Evolutionary conservation across 192 early-diverging fungal species (phyloP).

Genomic region (Podochytrium sp.): DNA sequence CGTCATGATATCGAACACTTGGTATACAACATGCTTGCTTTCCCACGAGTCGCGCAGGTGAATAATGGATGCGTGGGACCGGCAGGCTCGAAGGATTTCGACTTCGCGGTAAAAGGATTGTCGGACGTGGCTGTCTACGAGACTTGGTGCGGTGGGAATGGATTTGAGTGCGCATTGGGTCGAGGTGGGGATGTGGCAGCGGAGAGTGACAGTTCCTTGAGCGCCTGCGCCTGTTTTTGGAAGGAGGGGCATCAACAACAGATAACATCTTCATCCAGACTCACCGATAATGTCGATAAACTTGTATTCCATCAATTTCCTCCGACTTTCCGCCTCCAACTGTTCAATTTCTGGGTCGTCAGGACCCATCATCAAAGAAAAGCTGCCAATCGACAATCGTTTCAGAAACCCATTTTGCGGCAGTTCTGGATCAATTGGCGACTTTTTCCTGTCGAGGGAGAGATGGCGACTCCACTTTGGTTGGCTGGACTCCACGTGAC

Average conservation of each 20-base stretch:
- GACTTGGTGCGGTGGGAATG: constrained; percentile 10
- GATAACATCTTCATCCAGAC: background rate
- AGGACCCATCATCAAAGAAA: background rate
- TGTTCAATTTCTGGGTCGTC: background rate
- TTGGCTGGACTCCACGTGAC: background rate
- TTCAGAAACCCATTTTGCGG: background rate
- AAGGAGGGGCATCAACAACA: background rate
- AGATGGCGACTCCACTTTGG: background rate
- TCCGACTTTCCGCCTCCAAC: background rate
- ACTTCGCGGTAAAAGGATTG: constrained; percentile 26
- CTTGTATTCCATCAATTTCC: constrained; percentile 23
- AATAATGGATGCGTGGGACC: constrained; percentile 9
- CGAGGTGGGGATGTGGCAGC: constrained; percentile 8
- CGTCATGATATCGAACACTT: constrained; percentile 23
- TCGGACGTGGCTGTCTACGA: constrained; percentile 15
- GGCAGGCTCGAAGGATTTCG: constrained; percentile 1
- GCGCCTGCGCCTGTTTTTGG: constrained; percentile 25
- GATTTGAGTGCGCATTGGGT: constrained; percentile 22
- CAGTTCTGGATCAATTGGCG: background rate
- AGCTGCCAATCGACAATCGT: background rate
- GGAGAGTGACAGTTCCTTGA: constrained; percentile 31
- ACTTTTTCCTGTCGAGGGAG: background rate
- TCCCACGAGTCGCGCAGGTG: constrained; percentile 18
- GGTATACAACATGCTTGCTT: constrained; percentile 11
- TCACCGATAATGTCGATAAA: constrained; percentile 31